Conservation (phyloP, 106 monocot species). For the Acorus calamus region DNA sequence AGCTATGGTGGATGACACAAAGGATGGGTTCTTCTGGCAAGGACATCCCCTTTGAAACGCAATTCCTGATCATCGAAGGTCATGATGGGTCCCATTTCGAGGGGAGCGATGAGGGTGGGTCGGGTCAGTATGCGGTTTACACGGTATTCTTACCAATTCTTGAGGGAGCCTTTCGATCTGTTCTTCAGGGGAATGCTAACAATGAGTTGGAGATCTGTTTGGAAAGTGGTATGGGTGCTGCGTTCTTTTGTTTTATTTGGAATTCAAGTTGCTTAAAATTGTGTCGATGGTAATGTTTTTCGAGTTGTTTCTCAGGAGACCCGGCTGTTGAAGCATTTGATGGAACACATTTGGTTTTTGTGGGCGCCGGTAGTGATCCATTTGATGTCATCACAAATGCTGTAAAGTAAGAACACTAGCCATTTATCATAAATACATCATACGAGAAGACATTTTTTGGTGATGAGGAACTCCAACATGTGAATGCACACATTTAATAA, state of each 20-base stretch:
- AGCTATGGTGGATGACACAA: slow-evolving; percentile 82
- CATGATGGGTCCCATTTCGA: slow-evolving; percentile 13
- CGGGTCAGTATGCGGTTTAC: slow-evolving; percentile 20
- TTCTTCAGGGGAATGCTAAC: slow-evolving; percentile 54
- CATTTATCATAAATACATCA: no score
- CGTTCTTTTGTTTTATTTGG: no score
- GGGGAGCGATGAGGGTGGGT: slow-evolving; percentile 10
- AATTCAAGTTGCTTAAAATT: no score
- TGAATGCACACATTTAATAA: no score
- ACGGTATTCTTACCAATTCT: slow-evolving; percentile 55
- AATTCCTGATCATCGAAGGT: slow-evolving; percentile 53
- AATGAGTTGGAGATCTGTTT: slow-evolving; percentile 66
- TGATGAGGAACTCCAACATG: neutral
- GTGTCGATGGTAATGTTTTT: no score
- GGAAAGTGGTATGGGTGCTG: slow-evolving; percentile 43
- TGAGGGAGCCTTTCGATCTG: slow-evolving; percentile 53
- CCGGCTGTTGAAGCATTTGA: slow-evolving; percentile 41
- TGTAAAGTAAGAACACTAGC: slow-evolving; percentile 38
- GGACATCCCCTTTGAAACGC: slow-evolving; percentile 59
- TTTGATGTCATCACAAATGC: slow-evolving; percentile 69
- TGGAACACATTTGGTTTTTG: slow-evolving; percentile 55
- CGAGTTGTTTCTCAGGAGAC: slow-evolving; percentile 27
- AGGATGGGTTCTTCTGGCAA: slow-evolving; percentile 50
- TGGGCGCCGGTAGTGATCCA: slow-evolving; percentile 45
- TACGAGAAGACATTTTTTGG: neutral